Conservation (phyloP, 2,329 filamentous ascomycete genomes). For the Calonectria crousiana region DNA sequence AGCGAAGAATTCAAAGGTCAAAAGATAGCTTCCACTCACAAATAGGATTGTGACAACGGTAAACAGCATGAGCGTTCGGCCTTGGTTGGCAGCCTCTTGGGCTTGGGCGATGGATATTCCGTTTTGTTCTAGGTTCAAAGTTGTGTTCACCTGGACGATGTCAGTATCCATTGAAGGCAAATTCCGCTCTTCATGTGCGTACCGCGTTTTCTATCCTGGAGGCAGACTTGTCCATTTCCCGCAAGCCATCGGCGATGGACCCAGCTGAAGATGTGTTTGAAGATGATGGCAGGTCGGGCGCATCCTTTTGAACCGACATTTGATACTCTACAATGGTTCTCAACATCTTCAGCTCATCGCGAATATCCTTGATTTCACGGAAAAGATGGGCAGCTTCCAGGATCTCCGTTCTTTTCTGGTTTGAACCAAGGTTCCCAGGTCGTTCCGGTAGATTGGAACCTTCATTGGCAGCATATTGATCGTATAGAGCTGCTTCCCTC, state of each 20-base stretch:
- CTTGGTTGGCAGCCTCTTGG: conserved; percentile 20
- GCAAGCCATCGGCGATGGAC: conserved; percentile 28
- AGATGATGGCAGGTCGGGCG: not conserved
- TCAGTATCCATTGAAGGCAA: not conserved
- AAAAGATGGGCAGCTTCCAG: conserved; percentile 16
- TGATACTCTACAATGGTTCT: conserved; percentile 28
- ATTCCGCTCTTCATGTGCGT: not conserved
- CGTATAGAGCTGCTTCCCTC: conserved; percentile 18
- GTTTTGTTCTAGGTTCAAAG: conserved; percentile 31
- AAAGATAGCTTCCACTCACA: conserved; percentile 13
- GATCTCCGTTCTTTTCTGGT: not conserved
- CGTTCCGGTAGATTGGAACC: not conserved
- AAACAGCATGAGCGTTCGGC: conserved; percentile 31
- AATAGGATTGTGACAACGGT: conserved; percentile 36
- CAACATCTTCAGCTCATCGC: conserved; percentile 39
- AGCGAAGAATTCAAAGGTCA: not conserved
- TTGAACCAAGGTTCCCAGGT: not conserved
- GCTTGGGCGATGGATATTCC: conserved; percentile 31
- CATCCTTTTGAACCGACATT: conserved; percentile 12
- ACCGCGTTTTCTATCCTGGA: conserved; percentile 31
- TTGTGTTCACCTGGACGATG: conserved; percentile 17
- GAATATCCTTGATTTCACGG: conserved; percentile 39
- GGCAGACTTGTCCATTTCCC: conserved; percentile 32
- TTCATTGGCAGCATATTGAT: conserved; percentile 1
- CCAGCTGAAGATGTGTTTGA: not conserved